Conservation (phyloP, 2,329 filamentous ascomycete genomes). For the Rachicladosporium sp. region DNA sequence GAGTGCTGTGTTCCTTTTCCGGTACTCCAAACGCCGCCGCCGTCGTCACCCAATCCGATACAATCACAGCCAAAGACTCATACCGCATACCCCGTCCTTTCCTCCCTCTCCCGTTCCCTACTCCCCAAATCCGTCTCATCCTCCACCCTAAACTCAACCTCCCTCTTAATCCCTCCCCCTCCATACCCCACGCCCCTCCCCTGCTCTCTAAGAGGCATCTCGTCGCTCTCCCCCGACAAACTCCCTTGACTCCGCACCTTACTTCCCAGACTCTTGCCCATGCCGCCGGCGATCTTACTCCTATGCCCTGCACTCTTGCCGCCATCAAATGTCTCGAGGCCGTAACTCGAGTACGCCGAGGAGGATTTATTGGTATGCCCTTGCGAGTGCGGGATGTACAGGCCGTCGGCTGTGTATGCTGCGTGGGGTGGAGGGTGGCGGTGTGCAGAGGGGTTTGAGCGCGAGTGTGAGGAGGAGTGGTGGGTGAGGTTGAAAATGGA, state of each 20-base stretch:
- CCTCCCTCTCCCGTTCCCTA: neutral
- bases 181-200: neutral
- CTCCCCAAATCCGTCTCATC: constrained; percentile 2
- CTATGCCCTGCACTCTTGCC: neutral
- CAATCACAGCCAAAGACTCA: too few species aligned
- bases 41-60: too few species aligned
- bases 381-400: neutral
- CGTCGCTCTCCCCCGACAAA: neutral
- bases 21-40: too few species aligned
- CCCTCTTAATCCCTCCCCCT: constrained; percentile 1
- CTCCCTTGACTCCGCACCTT: too few species aligned
- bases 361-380: constrained; percentile 1
- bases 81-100: neutral
- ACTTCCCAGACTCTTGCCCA: neutral
- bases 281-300: neutral
- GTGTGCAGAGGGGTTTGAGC: neutral
- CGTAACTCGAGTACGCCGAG: neutral
- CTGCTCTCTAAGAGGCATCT: neutral
- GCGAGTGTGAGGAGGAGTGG: neutral
- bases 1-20: too few species aligned
- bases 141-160: constrained; percentile 5
- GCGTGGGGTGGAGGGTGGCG: neutral
- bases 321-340: too few species aligned
- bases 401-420: neutral
- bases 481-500: constrained; percentile 2